These are phyloP conservation scores for Epithemia pelagica DNA, from an alignment of 108 stramenopile genomes.

Conservation along the genomic window DNA sequence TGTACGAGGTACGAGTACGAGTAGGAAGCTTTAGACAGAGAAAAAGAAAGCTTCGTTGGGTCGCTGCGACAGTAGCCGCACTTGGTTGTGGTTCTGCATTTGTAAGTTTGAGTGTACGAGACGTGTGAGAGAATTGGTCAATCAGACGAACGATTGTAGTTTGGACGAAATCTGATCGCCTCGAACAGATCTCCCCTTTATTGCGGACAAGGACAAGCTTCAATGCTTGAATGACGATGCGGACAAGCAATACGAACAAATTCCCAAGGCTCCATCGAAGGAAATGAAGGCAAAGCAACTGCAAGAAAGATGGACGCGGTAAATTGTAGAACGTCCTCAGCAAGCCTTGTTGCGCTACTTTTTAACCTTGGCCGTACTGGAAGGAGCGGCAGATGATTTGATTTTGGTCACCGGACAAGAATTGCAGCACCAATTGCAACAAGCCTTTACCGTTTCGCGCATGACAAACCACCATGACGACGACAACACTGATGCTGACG, in stretches of 20 bases:
- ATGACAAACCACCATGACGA: neutral
- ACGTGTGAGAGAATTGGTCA: too few relatives aligned
- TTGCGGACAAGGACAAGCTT: constrained; percentile 38
- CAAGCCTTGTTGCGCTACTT: constrained; percentile 52
- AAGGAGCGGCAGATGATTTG: constrained; percentile 52
- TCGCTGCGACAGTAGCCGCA: too few relatives aligned
- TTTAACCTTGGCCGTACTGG: constrained; percentile 61
- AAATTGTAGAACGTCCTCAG: neutral
- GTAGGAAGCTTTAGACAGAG: too few relatives aligned
- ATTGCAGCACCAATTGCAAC: constrained; percentile 39
- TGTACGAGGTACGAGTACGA: too few relatives aligned
- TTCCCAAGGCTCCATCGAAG: neutral
- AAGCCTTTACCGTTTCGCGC: constrained; percentile 22
- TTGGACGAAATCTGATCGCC: too few relatives aligned
- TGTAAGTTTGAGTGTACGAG: too few relatives aligned
- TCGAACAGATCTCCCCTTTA: constrained; percentile 31
- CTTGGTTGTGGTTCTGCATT: too few relatives aligned
- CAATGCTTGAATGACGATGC: constrained; percentile 38
- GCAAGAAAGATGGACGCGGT: too few relatives aligned
- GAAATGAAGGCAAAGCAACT: neutral
- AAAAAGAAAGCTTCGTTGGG: too few relatives aligned
- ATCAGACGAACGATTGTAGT: too few relatives aligned
- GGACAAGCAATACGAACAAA: neutral
- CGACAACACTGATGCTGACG: neutral
- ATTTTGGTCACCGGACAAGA: constrained; percentile 67